These are phyloP conservation scores for Pleurozium schreberi DNA, from an alignment of 225 moss, liverwort and hornwort species.

Conservation along the genomic window DNA sequence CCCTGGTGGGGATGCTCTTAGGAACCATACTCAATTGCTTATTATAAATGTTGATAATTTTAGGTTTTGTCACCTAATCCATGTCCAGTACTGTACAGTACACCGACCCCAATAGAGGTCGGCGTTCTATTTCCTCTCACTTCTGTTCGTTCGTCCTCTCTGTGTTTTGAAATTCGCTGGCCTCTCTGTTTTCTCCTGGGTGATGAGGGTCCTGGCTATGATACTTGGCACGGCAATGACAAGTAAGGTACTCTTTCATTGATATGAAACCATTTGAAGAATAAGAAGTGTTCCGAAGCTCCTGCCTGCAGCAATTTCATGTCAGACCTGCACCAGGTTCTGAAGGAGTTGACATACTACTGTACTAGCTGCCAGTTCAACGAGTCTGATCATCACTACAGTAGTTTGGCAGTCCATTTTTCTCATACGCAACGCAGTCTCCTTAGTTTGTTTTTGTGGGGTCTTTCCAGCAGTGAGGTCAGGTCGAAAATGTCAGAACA, in stretches of 20 bases:
- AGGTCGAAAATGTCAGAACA: background rate
- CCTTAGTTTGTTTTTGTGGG: background rate
- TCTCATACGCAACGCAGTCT: background rate
- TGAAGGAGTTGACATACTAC: background rate
- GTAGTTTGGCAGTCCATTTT: background rate
- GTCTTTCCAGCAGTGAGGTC: background rate
- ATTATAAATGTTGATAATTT: background rate
- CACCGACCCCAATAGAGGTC: background rate
- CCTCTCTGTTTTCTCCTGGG: background rate
- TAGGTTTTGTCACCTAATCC: background rate
- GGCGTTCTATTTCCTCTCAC: too few species aligned
- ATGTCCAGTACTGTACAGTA: background rate
- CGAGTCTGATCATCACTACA: background rate
- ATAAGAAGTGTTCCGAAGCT: background rate
- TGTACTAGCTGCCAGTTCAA: background rate
- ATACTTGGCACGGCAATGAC: background rate
- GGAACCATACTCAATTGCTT: background rate
- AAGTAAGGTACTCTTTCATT: background rate
- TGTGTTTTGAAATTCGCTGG: background rate
- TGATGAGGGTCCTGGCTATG: background rate
- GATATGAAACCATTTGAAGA: background rate
- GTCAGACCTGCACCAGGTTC: constrained; percentile 1
- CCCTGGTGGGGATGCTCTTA: too few species aligned
- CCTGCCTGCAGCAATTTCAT: background rate
- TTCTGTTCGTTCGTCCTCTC: background rate